A percentile compares a stretch with the other conserved stretches of the same genome.
Evolutionary conservation across 495 filamentous ascomycete species (phyloP).

Genomic region (Penicillium tannophilum): DNA sequence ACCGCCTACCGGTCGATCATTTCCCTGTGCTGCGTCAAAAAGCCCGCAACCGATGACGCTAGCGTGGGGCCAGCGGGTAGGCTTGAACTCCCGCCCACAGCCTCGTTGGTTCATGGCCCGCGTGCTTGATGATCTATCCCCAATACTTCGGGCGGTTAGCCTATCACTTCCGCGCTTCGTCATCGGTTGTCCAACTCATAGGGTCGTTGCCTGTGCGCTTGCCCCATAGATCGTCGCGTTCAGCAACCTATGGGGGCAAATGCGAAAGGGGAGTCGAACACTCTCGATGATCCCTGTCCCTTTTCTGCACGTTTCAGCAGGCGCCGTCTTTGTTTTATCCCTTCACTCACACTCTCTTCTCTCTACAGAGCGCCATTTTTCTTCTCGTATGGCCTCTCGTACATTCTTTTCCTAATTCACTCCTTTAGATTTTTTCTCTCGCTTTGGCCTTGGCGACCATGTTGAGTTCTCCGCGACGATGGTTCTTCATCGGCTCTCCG

Average conservation of each 20-base stretch:
- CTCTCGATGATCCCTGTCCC: constrained; percentile 17
- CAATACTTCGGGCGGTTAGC: constrained; percentile 17
- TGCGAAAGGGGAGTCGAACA: constrained; percentile 14
- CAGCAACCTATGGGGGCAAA: constrained; percentile 12
- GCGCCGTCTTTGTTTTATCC: constrained; percentile 10
- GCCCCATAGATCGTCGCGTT: constrained; percentile 27
- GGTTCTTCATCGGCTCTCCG: constrained; percentile 30
- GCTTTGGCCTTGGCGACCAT: constrained; percentile 19
- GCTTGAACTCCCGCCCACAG: constrained; percentile 17
- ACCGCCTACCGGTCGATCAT: constrained; percentile 22
- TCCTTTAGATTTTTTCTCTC: constrained; percentile 5
- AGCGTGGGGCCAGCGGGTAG: constrained; percentile 25
- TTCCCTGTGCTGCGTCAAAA: constrained; percentile 14
- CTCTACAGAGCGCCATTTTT: background rate
- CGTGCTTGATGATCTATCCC: constrained; percentile 31
- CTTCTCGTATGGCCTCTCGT: constrained; percentile 13
- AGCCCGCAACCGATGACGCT: constrained; percentile 33
- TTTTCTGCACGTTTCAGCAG: constrained; percentile 20
- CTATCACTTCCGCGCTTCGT: constrained; percentile 21
- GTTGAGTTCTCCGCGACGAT: constrained; percentile 34
- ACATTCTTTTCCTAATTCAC: constrained; percentile 15
- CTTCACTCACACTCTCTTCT: constrained; percentile 3
- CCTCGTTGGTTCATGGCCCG: constrained; percentile 32
- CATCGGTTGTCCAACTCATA: constrained; percentile 16
- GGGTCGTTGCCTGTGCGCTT: constrained; percentile 6